Percentiles rank a stretch among this genome's conserved stretches.
phyloP scores from a whole-genome alignment of 345 rosid genomes.

The Alliaria petiolata region DNA sequence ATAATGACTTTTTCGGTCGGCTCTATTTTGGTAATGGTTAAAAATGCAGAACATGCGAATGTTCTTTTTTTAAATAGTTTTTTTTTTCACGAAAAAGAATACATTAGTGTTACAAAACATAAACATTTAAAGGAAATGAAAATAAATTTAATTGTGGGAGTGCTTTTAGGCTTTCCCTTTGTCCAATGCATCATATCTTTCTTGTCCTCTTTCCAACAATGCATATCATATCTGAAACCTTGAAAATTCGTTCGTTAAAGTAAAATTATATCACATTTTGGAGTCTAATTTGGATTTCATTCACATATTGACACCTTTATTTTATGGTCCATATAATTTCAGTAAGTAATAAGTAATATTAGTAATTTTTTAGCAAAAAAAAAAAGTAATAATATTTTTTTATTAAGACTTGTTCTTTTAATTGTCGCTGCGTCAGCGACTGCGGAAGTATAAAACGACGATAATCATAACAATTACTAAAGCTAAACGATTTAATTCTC shows the following conservation, averaged over 20 bases:
- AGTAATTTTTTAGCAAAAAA: no score
- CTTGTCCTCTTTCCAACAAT: slow-evolving; percentile 26
- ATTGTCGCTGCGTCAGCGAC: no score
- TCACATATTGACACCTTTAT: background rate
- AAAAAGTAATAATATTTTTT: no score
- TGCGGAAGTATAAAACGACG: no score
- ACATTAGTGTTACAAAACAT: background rate
- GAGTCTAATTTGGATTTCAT: background rate
- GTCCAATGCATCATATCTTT: slow-evolving; percentile 38
- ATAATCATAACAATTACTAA: no score
- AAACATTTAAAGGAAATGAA: background rate
- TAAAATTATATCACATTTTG: background rate
- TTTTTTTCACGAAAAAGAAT: background rate
- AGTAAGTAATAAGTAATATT: background rate
- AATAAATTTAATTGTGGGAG: slow-evolving; percentile 10
- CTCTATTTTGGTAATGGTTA: slow-evolving; percentile 15
- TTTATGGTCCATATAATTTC: background rate
- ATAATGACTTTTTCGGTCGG: slow-evolving; percentile 9
- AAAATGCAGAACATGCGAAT: slow-evolving; percentile 16
- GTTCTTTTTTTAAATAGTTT: slow-evolving; percentile 18
- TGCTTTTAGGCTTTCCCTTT: slow-evolving; percentile 50
- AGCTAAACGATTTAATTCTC: no score
- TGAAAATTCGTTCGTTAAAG: background rate
- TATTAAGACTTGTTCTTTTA: no score
- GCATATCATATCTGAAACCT: slow-evolving; percentile 17